These are phyloP conservation scores for Pythium sp. DNA, from an alignment of 352 stramenopile genomes.

Conservation along the genomic window DNA sequence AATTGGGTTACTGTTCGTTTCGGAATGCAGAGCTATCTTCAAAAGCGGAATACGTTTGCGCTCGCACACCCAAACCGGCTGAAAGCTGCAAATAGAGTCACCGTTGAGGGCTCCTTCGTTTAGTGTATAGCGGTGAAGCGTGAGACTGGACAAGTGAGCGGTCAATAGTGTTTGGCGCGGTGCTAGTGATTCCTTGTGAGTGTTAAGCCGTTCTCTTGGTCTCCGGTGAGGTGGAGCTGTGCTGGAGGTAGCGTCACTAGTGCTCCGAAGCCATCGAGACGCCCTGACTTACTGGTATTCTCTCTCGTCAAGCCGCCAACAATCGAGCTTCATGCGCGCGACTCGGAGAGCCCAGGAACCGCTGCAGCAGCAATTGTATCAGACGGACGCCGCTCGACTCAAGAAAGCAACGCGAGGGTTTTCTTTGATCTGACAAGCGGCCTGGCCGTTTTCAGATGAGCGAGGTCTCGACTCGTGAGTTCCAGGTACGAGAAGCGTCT, in stretches of 20 bases:
- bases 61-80: neutral
- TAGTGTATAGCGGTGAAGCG: neutral
- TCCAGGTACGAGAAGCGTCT: neutral
- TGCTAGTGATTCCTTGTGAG: neutral
- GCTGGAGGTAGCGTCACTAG: neutral
- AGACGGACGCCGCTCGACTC: neutral
- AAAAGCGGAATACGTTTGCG: neutral
- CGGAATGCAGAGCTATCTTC: neutral
- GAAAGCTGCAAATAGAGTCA: neutral
- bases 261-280: neutral
- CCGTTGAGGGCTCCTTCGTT: neutral
- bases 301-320: neutral
- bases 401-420: neutral
- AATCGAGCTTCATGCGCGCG: constrained; percentile 7
- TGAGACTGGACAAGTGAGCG: neutral
- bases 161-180: neutral
- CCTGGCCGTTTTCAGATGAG: neutral
- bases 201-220: neutral
- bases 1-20: neutral
- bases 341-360: neutral
- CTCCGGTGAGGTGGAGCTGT: neutral
- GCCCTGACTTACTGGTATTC: too few species aligned
- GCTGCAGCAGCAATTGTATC: neutral
- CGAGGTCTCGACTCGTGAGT: neutral
- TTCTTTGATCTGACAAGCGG: neutral